These are phyloP conservation scores for Boletus chippewaensis DNA, from an alignment of 1,284 basidiomycete genomes.

Conservation along the genomic window DNA sequence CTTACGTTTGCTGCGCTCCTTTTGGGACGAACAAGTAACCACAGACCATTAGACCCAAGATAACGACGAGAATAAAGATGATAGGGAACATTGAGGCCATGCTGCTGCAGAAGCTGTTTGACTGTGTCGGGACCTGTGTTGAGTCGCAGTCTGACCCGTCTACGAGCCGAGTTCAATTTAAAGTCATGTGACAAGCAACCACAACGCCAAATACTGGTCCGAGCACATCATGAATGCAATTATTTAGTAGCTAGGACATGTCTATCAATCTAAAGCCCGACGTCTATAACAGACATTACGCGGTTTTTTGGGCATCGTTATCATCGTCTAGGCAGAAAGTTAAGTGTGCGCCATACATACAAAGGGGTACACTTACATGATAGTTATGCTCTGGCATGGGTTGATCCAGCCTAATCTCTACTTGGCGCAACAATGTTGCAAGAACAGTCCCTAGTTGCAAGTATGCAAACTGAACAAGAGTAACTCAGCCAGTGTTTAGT, in stretches of 20 bases:
- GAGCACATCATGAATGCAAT: not conserved
- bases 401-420: constrained; percentile 66
- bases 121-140: not conserved
- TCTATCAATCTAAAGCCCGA: constrained; percentile 31
- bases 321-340: constrained; percentile 51
- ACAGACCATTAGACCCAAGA: constrained; percentile 56
- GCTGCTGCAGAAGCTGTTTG: constrained; percentile 2
- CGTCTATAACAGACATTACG: constrained; percentile 44
- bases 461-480: constrained; percentile 75
- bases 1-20: constrained; percentile 84
- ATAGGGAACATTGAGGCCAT: constrained; percentile 58
- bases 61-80: constrained; percentile 47
- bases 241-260: constrained; percentile 6
- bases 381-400: constrained; percentile 85
- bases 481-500: not conserved
- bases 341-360: constrained; percentile 1
- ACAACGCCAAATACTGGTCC: constrained; percentile 2
- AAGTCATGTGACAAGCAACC: constrained; percentile 11
- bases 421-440: constrained; percentile 68
- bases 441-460: constrained; percentile 88
- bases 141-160: too few relatives aligned
- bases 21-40: constrained; percentile 73
- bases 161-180: not conserved
- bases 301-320: constrained; percentile 57
- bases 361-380: constrained; percentile 53